phyloP scores from a whole-genome alignment of 352 stramenopile genomes.

The Globisporangium nagaii region DNA sequence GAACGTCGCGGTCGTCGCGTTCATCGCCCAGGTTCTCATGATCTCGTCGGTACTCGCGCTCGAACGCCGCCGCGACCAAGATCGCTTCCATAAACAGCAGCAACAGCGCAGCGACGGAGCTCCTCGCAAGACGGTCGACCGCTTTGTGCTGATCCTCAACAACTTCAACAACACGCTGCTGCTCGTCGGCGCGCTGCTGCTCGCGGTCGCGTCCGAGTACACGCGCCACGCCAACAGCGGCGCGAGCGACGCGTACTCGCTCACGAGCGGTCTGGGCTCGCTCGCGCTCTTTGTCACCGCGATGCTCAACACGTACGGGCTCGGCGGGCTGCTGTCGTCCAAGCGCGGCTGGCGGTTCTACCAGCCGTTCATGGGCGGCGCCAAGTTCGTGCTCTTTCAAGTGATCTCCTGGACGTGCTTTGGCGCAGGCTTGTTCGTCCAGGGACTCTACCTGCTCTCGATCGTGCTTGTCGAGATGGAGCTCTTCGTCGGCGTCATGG shows the following conservation, averaged over 20 bases:
- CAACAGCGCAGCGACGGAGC: neutral
- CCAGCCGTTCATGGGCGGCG: slow-evolving; percentile 76
- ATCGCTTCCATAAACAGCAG: neutral
- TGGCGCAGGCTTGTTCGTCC: slow-evolving; percentile 53
- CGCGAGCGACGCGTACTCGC: slow-evolving; percentile 32
- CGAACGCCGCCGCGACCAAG: slow-evolving; percentile 34
- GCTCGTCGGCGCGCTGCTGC: slow-evolving; percentile 54
- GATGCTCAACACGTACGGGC: slow-evolving; percentile 78
- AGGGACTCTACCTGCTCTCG: slow-evolving; percentile 73
- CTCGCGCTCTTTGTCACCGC: slow-evolving; percentile 68
- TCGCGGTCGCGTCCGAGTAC: slow-evolving; percentile 58
- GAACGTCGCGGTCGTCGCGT: slow-evolving; percentile 48
- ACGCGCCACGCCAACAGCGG: slow-evolving; percentile 21
- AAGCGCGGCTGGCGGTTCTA: slow-evolving; percentile 82
- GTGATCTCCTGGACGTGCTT: slow-evolving; percentile 80
- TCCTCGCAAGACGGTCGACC: slow-evolving; percentile 16
- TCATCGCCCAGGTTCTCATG: slow-evolving; percentile 72
- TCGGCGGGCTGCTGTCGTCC: slow-evolving; percentile 63
- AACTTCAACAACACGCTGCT: slow-evolving; percentile 87
- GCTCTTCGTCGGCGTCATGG: slow-evolving; percentile 72
- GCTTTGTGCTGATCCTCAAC: slow-evolving; percentile 68
- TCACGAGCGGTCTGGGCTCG: slow-evolving; percentile 54
- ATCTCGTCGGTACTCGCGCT: slow-evolving; percentile 74
- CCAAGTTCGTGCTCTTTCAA: slow-evolving; percentile 69
- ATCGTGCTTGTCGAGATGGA: slow-evolving; percentile 75